Evolutionary conservation across 805 yeast genomes (phyloP), one percentile per base, ranked within the genome.

Genomic region (Kurtzmaniella fragi): DNA sequence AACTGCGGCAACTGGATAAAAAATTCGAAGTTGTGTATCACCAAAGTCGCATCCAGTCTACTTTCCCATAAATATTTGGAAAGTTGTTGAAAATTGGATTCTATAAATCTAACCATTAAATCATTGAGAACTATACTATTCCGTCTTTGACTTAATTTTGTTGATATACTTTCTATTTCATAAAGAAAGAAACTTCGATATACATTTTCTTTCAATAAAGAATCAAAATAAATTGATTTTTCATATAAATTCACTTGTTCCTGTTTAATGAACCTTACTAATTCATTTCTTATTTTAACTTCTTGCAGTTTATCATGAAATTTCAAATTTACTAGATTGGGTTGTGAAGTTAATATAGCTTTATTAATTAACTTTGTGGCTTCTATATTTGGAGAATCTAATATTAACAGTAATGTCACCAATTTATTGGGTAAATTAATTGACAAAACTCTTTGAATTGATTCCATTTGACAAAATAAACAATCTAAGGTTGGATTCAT

Each of bases 401-500:
- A 39, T 16, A 34, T 37, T n/a, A 50, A 23, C 32, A 42, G 44
- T 3, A 49, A 33, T 3, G 31, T 32, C 11, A 33, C 27, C 17
- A 51, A 43, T 29, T 46, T 44, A 26, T 42, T 34, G 7, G 35
- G 17, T 3, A 47, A 28, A 17, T 31, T 37, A 3, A 15, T 32
- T 8, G 32, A 25, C 7, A 41, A 28, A 1, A 47, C 17, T 31
- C 45, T 32, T 7, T 36, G 34, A 16, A 25, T n/a, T 13, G 29
- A 25, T n/a, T 40, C 14, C 10, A 36, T 33, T 34, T 54, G 58
- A 28, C 59, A 56, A 6, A 38, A 39, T 3, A 53, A 34, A 40
- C 59, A 54, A 37, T 54, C 47, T 27, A 40, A 42, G 1, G 58
- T 53, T 9, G 58, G 57, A 12, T 41, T 43, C 3, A 46, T 35